Evolutionary conservation across 768 basidiomycete species (phyloP).

Genomic region (Lactifluus subvellereus): DNA sequence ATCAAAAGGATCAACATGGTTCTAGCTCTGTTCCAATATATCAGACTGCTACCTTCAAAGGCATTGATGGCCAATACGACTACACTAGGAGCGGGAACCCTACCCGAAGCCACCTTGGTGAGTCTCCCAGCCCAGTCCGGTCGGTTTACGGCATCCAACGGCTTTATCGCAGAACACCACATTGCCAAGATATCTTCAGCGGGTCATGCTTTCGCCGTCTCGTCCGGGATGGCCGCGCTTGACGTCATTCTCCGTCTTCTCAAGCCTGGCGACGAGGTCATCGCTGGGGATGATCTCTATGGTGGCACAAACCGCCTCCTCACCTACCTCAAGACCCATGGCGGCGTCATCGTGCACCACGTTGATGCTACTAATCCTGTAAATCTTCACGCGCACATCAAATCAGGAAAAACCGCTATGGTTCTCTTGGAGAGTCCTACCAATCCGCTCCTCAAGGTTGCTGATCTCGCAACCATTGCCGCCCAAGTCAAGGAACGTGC

Average conservation of each 20-base stretch:
- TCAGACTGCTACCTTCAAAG: conserved; percentile 98
- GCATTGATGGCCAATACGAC: conserved; percentile 82
- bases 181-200: conserved; percentile 96
- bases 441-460: conserved; percentile 94
- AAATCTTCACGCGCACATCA: conserved; percentile 56
- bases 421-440: conserved; percentile 96
- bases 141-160: neutral
- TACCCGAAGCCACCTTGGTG: conserved; percentile 90
- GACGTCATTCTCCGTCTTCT: conserved; percentile 91
- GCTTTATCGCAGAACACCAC: conserved; percentile 75
- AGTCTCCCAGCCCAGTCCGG: conserved; percentile 25
- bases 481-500: conserved; percentile 77
- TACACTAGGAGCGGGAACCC: conserved; percentile 96
- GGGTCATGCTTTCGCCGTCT: conserved; percentile 82
- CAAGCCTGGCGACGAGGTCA: conserved; percentile 92
- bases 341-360: conserved; percentile 86
- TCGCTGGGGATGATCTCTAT: conserved; percentile 96
- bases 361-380: conserved; percentile 83
- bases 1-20: conserved; percentile 92
- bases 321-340: conserved; percentile 79
- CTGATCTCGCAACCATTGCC: conserved; percentile 80
- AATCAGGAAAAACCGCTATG: conserved; percentile 79
- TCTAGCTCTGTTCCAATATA: conserved; percentile 95
- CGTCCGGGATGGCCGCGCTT: conserved; percentile 97
- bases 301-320: conserved; percentile 96